Percentiles rank a stretch among this genome's conserved stretches.
These are phyloP conservation scores for Suhomyces yuchorum DNA, from an alignment of 1,139 yeast species.

Conservation along the genomic window DNA sequence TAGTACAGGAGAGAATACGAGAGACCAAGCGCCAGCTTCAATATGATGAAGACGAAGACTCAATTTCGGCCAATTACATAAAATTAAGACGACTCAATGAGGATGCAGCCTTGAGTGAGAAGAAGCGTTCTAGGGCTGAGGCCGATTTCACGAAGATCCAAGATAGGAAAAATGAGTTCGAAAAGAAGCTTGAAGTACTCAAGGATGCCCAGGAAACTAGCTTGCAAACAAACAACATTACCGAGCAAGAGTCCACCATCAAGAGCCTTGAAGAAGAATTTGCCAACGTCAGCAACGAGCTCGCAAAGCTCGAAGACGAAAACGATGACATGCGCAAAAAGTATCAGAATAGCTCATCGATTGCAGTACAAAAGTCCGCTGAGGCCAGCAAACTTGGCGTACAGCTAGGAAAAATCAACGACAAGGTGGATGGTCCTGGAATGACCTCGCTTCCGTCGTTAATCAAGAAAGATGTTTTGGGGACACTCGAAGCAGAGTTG, in stretches of 20 bases:
- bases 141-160: conserved; percentile 28
- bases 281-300: conserved; percentile 27
- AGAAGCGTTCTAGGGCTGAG: conserved; percentile 48
- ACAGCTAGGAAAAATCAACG: conserved; percentile 30
- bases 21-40: conserved; percentile 54
- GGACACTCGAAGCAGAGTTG: conserved; percentile 31
- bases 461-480: conserved; percentile 38
- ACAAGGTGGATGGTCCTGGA: conserved; percentile 47
- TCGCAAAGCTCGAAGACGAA: conserved; percentile 29
- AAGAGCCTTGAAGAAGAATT: conserved; percentile 34
- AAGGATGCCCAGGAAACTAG: conserved; percentile 12
- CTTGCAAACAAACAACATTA: conserved; percentile 11
- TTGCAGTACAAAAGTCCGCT: conserved; percentile 55
- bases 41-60: conserved; percentile 52
- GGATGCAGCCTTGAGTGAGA: conserved; percentile 47
- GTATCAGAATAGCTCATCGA: conserved; percentile 57
- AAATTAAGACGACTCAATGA: conserved; percentile 52
- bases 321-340: conserved; percentile 46
- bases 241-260: conserved; percentile 32
- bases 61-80: conserved; percentile 51
- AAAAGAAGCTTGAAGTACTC: conserved; percentile 23
- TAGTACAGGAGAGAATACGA: conserved; percentile 25
- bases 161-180: conserved; percentile 21
- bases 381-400: conserved; percentile 32
- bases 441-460: conserved; percentile 44